Conservation (phyloP, 441 rosid species). For the Raphanus hybrid region DNA sequence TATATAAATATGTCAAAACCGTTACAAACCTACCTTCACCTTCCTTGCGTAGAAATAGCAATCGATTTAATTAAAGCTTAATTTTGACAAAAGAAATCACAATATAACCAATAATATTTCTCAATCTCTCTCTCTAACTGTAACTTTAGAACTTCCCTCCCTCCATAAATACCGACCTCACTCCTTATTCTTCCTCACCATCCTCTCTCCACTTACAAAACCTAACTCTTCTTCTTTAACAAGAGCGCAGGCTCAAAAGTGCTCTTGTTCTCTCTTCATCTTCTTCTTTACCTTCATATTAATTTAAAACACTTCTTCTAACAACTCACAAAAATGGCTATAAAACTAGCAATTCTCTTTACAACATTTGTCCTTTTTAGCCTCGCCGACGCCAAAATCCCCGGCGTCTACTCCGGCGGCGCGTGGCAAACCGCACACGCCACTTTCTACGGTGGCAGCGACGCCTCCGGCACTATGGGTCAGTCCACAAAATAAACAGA, state of each 20-base stretch:
- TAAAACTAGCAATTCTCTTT: slow-evolving; percentile 35
- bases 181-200: slow-evolving; percentile 27
- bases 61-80: not conserved
- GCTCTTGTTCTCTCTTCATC: slow-evolving; percentile 40
- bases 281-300: slow-evolving; percentile 12
- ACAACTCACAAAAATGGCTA: slow-evolving; percentile 26
- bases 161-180: slow-evolving; percentile 45
- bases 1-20: slow-evolving; percentile 12
- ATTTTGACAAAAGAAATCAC: slow-evolving; percentile 16
- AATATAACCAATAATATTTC: slow-evolving; percentile 6
- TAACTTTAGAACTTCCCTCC: slow-evolving; percentile 31
- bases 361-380: slow-evolving; percentile 31
- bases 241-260: slow-evolving; percentile 35
- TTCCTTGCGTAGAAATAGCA: slow-evolving; percentile 25
- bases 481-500: slow-evolving; percentile 26
- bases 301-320: not conserved
- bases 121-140: slow-evolving; percentile 13
- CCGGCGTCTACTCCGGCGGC: slow-evolving; percentile 56
- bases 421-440: slow-evolving; percentile 74
- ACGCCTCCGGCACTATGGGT: slow-evolving; percentile 90
- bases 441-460: slow-evolving; percentile 78
- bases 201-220: slow-evolving; percentile 25
- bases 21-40: slow-evolving; percentile 39
- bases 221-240: slow-evolving; percentile 32
- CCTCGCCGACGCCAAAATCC: slow-evolving; percentile 57